These are phyloP conservation scores for Eucalyptus tenuipes DNA, from an alignment of 345 rosid species.

Conservation along the genomic window DNA sequence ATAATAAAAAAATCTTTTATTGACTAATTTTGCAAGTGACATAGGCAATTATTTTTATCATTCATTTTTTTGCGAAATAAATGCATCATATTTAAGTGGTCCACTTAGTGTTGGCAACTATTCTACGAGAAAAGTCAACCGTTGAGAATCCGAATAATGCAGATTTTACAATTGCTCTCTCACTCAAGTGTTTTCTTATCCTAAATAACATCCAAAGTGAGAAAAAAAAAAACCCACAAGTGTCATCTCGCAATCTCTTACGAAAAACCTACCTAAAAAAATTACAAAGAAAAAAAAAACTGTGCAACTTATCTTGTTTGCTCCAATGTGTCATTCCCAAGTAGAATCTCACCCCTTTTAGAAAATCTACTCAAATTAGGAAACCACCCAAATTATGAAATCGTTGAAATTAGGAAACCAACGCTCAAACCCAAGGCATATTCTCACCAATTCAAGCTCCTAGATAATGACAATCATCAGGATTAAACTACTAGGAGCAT, in stretches of 20 bases:
- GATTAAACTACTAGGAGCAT: not conserved
- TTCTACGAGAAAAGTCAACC: accelerated
- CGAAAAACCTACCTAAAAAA: not conserved
- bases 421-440: not conserved
- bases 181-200: not conserved
- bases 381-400: not conserved
- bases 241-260: not conserved
- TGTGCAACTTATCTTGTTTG: not conserved
- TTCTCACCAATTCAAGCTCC: not conserved
- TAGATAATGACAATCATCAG: not conserved
- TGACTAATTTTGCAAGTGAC: too few relatives aligned
- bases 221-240: not conserved
- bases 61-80: too few relatives aligned
- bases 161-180: not conserved
- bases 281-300: not conserved
- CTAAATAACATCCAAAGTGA: not conserved
- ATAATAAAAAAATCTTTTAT: too few relatives aligned
- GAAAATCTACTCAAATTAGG: not conserved
- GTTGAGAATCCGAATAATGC: accelerated
- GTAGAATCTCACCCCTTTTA: not conserved
- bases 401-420: not conserved
- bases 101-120: accelerated
- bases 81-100: accelerated
- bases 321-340: not conserved
- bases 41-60: accelerated